These are phyloP conservation scores for Cucurbita moschata DNA, from an alignment of 306 rosid species.

Conservation along the genomic window DNA sequence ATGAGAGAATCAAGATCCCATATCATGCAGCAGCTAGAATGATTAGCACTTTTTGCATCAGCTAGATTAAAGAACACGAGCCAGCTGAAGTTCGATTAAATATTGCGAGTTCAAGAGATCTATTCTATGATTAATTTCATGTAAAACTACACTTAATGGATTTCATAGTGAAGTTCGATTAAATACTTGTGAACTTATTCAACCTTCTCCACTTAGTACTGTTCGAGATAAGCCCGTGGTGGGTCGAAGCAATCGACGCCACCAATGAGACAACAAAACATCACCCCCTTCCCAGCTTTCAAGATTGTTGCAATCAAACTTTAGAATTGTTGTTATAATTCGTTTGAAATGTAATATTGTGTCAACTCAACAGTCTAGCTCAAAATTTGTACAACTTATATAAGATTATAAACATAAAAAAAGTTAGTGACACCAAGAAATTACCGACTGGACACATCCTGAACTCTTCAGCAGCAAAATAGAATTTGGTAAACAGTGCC, in stretches of 20 bases:
- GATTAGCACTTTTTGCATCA: conserved; percentile 40
- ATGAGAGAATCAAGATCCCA: conserved; percentile 25
- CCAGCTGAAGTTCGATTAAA: too few relatives aligned
- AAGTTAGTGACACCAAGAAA: neutral
- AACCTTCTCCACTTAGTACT: too few relatives aligned
- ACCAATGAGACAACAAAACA: too few relatives aligned
- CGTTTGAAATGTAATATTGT: neutral
- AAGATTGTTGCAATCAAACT: too few relatives aligned
- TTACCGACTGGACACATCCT: neutral
- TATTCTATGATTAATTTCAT: too few relatives aligned
- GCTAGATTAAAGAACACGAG: conserved; percentile 11
- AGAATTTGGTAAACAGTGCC: neutral
- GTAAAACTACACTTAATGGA: too few relatives aligned
- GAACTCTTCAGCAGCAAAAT: neutral
- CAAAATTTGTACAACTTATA: neutral
- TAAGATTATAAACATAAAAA: neutral
- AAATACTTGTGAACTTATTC: too few relatives aligned
- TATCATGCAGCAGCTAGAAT: conserved; percentile 32
- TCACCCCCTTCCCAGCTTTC: too few relatives aligned
- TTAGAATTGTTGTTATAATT: neutral
- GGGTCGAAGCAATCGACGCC: too few relatives aligned
- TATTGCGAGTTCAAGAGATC: too few relatives aligned
- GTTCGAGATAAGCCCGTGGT: too few relatives aligned
- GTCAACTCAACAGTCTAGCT: neutral
- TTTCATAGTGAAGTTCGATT: too few relatives aligned